A percentile compares a stretch with the other conserved stretches of the same genome.
Conservation (phyloP, 176 grass and related monocot species). For the Alopecurus myosuroides region DNA sequence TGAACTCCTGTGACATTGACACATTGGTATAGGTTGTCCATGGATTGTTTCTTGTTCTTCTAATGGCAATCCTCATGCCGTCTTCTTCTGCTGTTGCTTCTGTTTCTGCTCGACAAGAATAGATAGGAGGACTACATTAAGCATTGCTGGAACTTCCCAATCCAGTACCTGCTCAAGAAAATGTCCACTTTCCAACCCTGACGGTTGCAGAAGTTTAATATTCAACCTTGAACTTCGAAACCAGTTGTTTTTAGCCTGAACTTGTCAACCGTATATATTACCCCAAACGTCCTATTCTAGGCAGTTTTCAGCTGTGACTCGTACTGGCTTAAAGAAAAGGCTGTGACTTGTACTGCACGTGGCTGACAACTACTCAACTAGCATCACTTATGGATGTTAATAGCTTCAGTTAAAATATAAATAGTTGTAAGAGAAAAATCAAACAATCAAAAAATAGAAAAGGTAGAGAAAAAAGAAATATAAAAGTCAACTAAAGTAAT, state of each 20-base stretch:
- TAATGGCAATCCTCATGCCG: background rate
- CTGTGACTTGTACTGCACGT: too few species aligned
- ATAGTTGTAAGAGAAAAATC: background rate
- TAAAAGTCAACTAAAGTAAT: background rate
- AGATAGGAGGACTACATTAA: background rate
- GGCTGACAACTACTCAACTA: background rate
- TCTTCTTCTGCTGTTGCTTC: background rate
- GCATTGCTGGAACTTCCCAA: background rate
- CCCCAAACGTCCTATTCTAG: background rate
- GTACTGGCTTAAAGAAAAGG: too few species aligned
- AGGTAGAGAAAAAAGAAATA: background rate
- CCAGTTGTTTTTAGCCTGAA: background rate
- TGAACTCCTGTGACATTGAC: background rate
- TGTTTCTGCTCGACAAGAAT: background rate
- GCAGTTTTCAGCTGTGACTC: background rate
- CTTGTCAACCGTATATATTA: background rate
- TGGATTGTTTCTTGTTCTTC: slow-evolving; percentile 7
- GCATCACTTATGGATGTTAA: background rate
- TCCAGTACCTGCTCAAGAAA: background rate
- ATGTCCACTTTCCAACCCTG: background rate
- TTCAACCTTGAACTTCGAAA: background rate
- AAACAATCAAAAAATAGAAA: background rate
- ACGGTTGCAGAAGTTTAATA: background rate
- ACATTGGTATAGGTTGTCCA: slow-evolving; percentile 1
- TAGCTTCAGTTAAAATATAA: background rate